Evolutionary conservation across 495 filamentous ascomycete genomes (phyloP), one percentile per base, ranked within the genome.

Genomic region (Parachaetomium inaequale): DNA sequence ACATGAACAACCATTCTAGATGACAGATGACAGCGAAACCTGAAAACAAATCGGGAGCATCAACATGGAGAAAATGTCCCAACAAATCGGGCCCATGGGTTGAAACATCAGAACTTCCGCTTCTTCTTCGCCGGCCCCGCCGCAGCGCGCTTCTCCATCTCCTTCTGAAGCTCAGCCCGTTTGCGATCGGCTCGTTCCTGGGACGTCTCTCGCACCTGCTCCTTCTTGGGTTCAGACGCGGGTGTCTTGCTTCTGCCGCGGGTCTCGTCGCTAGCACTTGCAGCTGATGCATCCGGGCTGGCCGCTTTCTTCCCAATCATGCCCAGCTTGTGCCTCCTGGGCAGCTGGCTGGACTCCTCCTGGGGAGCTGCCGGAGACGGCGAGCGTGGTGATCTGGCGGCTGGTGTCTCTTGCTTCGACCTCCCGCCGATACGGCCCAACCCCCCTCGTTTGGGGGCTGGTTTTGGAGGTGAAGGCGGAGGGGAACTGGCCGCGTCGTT

Each of bases 51-150:
- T n/a, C n/a, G n/a, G n/a, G n/a, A n/a, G n/a, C n/a, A n/a, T n/a
- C n/a, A n/a, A n/a, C n/a, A n/a, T n/a, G n/a, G n/a, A n/a, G n/a
- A n/a, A n/a, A n/a, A n/a, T n/a, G n/a, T n/a, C n/a, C n/a, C n/a
- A n/a, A n/a, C n/a, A n/a, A n/a, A n/a, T n/a, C n/a, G n/a, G n/a
- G n/a, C 36, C 14, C 12, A 40, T 40, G 36, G 14, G 36, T 3
- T 15, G 4, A 40, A 49, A 34, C 4, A 0, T 78, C 59, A 82
- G 50, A 81, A 92, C 57, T 81, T 87, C 55, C 87, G 78, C 70
- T 88, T 92, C 75, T 83, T 85, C 75, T 88, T 90, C 70, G 81
- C 83, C 14, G 80, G 79, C 8, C 78, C 82, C n/a, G 80, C 83
- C 23, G 85, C 83, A n/a, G 78, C 81, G 65, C 85, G 86, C 64